Conservation (phyloP, 345 rosid genomes). For the Excoecaria agallocha region DNA sequence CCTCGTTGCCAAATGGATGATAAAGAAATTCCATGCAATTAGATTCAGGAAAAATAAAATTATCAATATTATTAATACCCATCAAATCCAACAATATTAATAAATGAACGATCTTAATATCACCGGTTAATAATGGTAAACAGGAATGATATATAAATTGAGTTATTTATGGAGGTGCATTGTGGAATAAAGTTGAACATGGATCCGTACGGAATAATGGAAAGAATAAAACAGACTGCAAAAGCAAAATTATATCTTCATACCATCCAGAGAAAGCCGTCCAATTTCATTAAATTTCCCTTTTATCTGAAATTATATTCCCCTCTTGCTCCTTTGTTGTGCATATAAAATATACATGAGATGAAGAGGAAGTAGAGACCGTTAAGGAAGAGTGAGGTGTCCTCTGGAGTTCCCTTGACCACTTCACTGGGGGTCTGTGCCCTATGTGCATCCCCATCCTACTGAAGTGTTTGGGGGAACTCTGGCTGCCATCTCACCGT, state of each 20-base stretch:
- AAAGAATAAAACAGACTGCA: neutral
- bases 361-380: neutral
- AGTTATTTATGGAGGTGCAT: neutral
- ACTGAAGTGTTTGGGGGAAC: neutral
- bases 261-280: conserved; percentile 9
- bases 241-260: neutral
- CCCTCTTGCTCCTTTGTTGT: too few species aligned
- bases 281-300: neutral
- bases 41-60: too few species aligned
- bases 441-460: neutral
- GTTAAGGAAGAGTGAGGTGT: neutral
- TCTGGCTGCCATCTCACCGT: neutral
- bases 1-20: too few species aligned
- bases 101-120: too few species aligned
- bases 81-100: too few species aligned
- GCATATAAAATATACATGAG: neutral
- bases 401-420: neutral
- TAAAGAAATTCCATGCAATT: too few species aligned
- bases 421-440: neutral
- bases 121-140: too few species aligned
- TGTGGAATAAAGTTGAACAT: neutral
- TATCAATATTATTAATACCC: too few species aligned
- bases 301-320: neutral
- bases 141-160: too few species aligned
- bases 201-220: neutral